These are phyloP conservation scores for Serendipita sp. DNA, from an alignment of 768 basidiomycete genomes.

Conservation along the genomic window DNA sequence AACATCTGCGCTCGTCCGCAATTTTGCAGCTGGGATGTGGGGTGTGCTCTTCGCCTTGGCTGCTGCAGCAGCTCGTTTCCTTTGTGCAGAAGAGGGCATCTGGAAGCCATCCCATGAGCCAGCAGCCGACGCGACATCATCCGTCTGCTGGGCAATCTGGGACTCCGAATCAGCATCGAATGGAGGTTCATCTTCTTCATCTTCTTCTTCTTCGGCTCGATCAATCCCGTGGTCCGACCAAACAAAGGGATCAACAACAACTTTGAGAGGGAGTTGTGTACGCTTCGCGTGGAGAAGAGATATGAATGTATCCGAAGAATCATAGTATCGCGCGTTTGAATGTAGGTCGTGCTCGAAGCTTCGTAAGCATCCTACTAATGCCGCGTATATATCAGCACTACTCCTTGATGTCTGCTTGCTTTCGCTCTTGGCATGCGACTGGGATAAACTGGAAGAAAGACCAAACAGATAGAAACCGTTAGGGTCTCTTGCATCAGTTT, in stretches of 20 bases:
- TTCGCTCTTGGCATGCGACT: background rate
- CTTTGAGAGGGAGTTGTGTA: background rate
- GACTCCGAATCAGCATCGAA: no score
- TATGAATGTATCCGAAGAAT: constrained; percentile 11
- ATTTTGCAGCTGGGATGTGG: constrained; percentile 12
- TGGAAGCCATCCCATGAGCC: background rate
- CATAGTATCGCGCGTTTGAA: constrained; percentile 12
- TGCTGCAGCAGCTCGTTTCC: background rate
- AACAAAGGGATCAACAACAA: constrained; percentile 7
- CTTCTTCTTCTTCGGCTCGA: constrained; percentile 8
- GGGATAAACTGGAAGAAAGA: constrained; percentile 1
- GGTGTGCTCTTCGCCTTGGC: constrained; percentile 5
- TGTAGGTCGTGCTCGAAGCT: constrained; percentile 13
- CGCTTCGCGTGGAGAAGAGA: constrained; percentile 3
- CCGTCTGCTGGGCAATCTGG: background rate
- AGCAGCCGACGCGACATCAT: background rate
- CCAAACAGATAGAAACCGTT: constrained; percentile 16
- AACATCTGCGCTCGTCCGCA: constrained; percentile 14
- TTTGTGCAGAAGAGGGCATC: background rate
- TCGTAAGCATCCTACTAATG: background rate
- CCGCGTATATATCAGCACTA: constrained; percentile 5
- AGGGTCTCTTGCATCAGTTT: background rate
- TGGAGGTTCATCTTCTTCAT: constrained; percentile 3
- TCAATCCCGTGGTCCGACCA: constrained; percentile 15
- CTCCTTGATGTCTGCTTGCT: background rate